A percentile compares a stretch with the other conserved stretches of the same genome.
phyloP scores from a whole-genome alignment of 495 filamentous ascomycete genomes.

The Penicillium bialowiezense region DNA sequence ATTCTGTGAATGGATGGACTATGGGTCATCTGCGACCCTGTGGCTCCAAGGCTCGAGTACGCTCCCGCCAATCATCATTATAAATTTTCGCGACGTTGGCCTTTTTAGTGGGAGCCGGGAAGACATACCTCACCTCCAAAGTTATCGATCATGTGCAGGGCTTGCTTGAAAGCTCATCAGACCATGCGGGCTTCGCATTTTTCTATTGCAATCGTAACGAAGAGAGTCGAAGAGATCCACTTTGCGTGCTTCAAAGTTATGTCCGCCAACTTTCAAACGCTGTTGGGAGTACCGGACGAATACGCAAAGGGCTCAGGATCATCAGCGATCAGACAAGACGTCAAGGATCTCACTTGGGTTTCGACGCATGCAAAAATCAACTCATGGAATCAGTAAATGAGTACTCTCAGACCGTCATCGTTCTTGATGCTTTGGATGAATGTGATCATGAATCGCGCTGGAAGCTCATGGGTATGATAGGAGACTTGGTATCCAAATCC shows the following conservation, averaged over 20 bases:
- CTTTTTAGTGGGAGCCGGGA: conserved; percentile 16
- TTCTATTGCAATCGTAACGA: conserved; percentile 42
- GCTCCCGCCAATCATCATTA: conserved; percentile 14
- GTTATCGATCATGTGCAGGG: conserved; percentile 29
- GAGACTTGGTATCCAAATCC: conserved; percentile 22
- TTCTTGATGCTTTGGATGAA: conserved; percentile 50
- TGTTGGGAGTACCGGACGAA: not conserved
- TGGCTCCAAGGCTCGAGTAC: conserved; percentile 20
- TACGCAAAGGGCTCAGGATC: conserved; percentile 13
- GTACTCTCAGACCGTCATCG: conserved; percentile 24
- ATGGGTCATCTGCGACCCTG: conserved; percentile 11
- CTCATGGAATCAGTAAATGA: conserved; percentile 14
- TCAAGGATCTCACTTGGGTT: conserved; percentile 15
- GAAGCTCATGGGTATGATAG: conserved; percentile 29
- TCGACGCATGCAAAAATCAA: conserved; percentile 21
- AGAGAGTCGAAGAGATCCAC: conserved; percentile 22
- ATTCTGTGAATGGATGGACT: conserved; percentile 12
- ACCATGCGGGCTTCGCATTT: conserved; percentile 33
- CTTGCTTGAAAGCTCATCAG: conserved; percentile 5
- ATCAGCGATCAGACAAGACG: conserved; percentile 7
- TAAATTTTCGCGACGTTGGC: too few species aligned
- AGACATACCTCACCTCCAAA: conserved; percentile 34
- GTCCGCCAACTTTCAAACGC: conserved; percentile 36
- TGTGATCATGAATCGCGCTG: conserved; percentile 28
- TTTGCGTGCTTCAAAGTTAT: conserved; percentile 33